phyloP scores from a whole-genome alignment of 495 filamentous ascomycete species.

The Rusavskia elegans region DNA sequence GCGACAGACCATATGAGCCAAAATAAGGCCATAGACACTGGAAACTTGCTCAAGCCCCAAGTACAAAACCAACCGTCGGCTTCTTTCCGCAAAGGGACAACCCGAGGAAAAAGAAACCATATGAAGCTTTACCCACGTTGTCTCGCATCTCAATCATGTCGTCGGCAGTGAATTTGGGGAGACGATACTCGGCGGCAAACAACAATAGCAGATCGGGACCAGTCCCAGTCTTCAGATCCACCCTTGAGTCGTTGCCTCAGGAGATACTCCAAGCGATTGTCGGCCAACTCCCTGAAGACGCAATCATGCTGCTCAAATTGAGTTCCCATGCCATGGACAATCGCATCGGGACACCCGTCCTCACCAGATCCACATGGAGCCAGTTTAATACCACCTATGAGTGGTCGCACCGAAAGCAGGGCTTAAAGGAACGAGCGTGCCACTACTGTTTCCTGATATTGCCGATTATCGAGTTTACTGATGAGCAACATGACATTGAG shows the following conservation, averaged over 20 bases:
- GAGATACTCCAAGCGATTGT: background rate
- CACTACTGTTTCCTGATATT: background rate
- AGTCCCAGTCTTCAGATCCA: background rate
- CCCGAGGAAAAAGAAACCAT: too few species aligned
- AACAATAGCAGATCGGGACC: background rate
- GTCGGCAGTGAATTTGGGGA: too few species aligned
- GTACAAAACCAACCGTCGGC: too few species aligned
- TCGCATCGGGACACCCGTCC: background rate
- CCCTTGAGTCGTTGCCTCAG: background rate
- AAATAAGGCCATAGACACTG: too few species aligned
- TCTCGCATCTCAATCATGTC: too few species aligned
- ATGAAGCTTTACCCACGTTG: too few species aligned
- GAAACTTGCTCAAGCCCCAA: too few species aligned
- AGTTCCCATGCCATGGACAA: background rate
- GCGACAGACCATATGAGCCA: too few species aligned
- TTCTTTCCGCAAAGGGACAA: too few species aligned
- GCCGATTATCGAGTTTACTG: background rate
- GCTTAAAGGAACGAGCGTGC: background rate
- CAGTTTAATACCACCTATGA: background rate
- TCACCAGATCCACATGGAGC: background rate
- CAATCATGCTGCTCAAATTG: background rate
- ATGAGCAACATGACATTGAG: background rate
- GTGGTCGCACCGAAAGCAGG: background rate
- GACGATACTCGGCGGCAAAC: too few species aligned
- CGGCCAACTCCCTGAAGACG: background rate